Evolutionary conservation across 83 land plant species (phyloP).

Genomic region (Picea abies): DNA sequence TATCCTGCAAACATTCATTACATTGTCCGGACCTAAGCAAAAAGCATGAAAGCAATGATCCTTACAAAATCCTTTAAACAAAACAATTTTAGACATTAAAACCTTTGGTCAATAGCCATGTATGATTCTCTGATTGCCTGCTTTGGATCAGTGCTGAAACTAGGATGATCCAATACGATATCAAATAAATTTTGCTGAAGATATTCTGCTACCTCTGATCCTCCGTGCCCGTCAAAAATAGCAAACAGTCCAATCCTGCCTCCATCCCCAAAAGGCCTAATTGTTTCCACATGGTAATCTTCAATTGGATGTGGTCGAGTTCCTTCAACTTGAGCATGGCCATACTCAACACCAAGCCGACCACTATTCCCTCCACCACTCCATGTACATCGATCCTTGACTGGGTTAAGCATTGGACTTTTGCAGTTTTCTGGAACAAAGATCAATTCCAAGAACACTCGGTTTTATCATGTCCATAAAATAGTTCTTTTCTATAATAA

Average conservation of each 20-base stretch:
- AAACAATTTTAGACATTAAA: neutral
- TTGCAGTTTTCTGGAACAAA: neutral
- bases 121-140: slow-evolving; percentile 27
- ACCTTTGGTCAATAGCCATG: slow-evolving; percentile 35
- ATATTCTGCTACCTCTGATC: slow-evolving; percentile 33
- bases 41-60: neutral
- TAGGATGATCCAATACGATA: slow-evolving; percentile 25
- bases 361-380: slow-evolving; percentile 28
- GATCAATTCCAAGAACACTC: no score
- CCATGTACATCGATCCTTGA: slow-evolving; percentile 11
- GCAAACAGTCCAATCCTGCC: slow-evolving; percentile 37
- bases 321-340: slow-evolving; percentile 37
- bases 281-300: slow-evolving; percentile 36
- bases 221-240: slow-evolving; percentile 43
- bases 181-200: slow-evolving; percentile 33
- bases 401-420: neutral
- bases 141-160: slow-evolving; percentile 22
- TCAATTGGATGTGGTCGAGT: slow-evolving; percentile 30
- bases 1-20: slow-evolving; percentile 20
- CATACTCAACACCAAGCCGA: slow-evolving; percentile 19
- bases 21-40: neutral
- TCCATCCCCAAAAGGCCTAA: slow-evolving; percentile 20
- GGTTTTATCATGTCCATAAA: no score
- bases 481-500: no score
- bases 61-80: neutral